phyloP scores from a whole-genome alignment of 2,329 filamentous ascomycete genomes.

The Fusarium albosuccineum region DNA sequence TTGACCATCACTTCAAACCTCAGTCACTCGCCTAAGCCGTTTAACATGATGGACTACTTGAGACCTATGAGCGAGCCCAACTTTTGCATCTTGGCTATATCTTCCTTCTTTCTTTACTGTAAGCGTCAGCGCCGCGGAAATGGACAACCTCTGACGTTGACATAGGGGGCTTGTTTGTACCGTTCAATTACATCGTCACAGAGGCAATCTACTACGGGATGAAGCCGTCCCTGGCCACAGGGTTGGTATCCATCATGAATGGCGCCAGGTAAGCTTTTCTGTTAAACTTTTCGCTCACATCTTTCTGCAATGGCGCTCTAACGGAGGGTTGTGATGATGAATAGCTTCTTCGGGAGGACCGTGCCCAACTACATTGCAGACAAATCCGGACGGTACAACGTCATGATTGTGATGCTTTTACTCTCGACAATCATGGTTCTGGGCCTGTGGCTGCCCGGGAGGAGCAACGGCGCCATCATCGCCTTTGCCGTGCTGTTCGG shows the following conservation, averaged over 20 bases:
- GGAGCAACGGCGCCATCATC: constrained; percentile 26
- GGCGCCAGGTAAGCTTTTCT: constrained; percentile 29
- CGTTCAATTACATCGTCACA: constrained; percentile 37
- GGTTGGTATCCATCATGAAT: constrained; percentile 34
- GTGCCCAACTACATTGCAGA: constrained; percentile 38
- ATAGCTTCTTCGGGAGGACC: constrained; percentile 37
- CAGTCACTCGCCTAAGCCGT: constrained; percentile 19
- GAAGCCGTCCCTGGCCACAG: constrained; percentile 26
- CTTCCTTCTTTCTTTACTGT: constrained; percentile 37
- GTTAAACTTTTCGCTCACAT: background rate
- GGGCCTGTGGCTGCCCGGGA: constrained; percentile 30
- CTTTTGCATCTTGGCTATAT: constrained; percentile 31
- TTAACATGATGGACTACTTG: constrained; percentile 25
- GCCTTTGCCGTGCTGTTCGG: constrained; percentile 32
- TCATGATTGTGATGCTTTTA: constrained; percentile 29
- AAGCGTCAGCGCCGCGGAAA: constrained; percentile 1
- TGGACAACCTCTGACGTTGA: background rate
- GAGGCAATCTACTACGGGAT: constrained; percentile 35
- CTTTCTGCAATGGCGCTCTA: constrained; percentile 1
- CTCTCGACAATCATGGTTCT: constrained; percentile 21
- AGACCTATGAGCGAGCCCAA: constrained; percentile 20
- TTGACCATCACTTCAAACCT: constrained; percentile 36
- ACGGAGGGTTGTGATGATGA: constrained; percentile 4
- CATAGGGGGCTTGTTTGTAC: constrained; percentile 33
- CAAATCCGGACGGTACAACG: constrained; percentile 34